Base-by-base conservation (phyloP, 345 rosid genomes). In the Acer negundo region DNA sequence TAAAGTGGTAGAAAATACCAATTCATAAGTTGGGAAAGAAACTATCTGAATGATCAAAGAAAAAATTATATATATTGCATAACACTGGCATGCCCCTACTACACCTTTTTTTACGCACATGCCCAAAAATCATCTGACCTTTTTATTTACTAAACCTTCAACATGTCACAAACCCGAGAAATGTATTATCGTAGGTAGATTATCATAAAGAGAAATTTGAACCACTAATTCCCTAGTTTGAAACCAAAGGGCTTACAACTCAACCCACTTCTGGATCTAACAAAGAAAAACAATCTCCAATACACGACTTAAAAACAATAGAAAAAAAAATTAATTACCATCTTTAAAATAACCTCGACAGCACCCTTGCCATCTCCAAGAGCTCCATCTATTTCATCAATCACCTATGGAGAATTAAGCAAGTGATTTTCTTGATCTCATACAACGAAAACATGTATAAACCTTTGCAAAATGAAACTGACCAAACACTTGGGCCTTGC, bases 371-470 rank as follows among this genome's bases (percentile, higher is more conserved):
- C 99, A 80, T 96, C 98, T 23, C 94, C 90, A 79, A 89, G 99
- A 83, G 97, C 94, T 81, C 99, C 99, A 84, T 96, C 99, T 84
- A 93, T 96, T 92, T 96, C 99, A 87, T 96, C 99, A 83, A 96
- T 92, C 64, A 96, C 95, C 99, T 96, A 81, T 53, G 80, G 23
- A 83, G 75, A 79, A 74, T 24, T 55, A 72, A 23, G 69, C 75
- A 64, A 79, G 75, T 74, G 53, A 65, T 72, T 70, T 7, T 69
- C 17, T 73, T 64, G 64, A 51, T 22, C 73, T 28, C 53, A 55
- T 61, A 11, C 65, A 13, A 58, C 40, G 63, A 35, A 70, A 22
- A 77, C 64, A 73, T 68, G 31, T 53, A 49, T 26, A 77, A 70
- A 76, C 56, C 38, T 46, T 51, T 13, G 35, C 19, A 72, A 47